Conservation (phyloP, 495 filamentous ascomycete species). For the Penicillium pulvis region DNA sequence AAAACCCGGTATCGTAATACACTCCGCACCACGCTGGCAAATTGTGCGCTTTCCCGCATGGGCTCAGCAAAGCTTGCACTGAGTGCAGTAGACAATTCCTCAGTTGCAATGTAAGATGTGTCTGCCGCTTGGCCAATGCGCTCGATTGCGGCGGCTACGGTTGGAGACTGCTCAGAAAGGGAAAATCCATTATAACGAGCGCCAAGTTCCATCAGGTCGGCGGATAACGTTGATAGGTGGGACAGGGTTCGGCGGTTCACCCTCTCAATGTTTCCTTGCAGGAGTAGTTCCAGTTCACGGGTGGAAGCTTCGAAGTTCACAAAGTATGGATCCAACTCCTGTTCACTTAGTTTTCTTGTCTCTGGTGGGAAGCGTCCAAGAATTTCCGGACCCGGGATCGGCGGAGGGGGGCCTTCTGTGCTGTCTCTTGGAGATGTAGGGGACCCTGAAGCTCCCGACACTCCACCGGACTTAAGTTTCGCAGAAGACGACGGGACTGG, state of each 20-base stretch:
- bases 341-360: constrained; percentile 72
- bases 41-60: constrained; percentile 95
- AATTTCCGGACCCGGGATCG: constrained; percentile 62
- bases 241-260: constrained; percentile 88
- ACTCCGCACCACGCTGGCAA: constrained; percentile 87
- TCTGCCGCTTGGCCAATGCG: constrained; percentile 93
- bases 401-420: constrained; percentile 43
- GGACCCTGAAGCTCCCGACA: constrained; percentile 37
- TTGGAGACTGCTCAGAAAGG: constrained; percentile 82
- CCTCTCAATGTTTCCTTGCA: constrained; percentile 92
- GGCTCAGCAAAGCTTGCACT: constrained; percentile 93
- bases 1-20: constrained; percentile 86
- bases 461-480: constrained; percentile 65
- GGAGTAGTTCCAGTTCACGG: constrained; percentile 79
- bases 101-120: constrained; percentile 92
- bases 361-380: constrained; percentile 84
- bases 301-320: constrained; percentile 85
- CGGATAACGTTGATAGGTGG: constrained; percentile 77
- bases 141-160: constrained; percentile 91
- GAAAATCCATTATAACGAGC: constrained; percentile 97
- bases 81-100: constrained; percentile 80
- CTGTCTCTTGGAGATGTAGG: constrained; percentile 58
- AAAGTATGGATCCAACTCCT: constrained; percentile 94
- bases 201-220: constrained; percentile 89
- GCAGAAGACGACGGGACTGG: constrained; percentile 83